phyloP scores from a whole-genome alignment of 208 protist genomes.

The Leptomonas pyrrhocoris region DNA sequence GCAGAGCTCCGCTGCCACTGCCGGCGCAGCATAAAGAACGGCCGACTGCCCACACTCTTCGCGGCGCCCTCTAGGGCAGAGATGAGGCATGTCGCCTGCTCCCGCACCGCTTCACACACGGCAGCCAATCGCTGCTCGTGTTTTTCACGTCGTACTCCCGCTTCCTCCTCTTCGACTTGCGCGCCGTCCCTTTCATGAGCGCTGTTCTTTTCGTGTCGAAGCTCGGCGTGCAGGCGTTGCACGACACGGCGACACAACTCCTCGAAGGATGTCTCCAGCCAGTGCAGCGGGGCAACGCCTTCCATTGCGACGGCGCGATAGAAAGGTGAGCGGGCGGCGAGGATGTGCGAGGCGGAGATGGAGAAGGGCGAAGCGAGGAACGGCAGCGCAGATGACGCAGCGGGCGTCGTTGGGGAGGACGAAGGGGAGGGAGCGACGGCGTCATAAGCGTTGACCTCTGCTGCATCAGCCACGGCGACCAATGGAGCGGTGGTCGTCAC shows the following conservation, averaged over 20 bases:
- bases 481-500: slow-evolving; percentile 8
- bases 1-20: slow-evolving; percentile 14
- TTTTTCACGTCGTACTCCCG: not conserved
- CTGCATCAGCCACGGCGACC: not conserved
- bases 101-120: slow-evolving; percentile 1
- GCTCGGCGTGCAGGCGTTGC: slow-evolving; percentile 2
- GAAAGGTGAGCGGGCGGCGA: not conserved
- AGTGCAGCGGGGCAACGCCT: slow-evolving; percentile 17
- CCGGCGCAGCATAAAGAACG: slow-evolving; percentile 12
- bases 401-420: too few relatives aligned
- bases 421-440: not conserved
- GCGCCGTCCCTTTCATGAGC: not conserved
- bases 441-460: not conserved
- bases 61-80: slow-evolving; percentile 18
- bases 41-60: slow-evolving; percentile 6
- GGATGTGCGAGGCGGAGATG: slow-evolving; percentile 7
- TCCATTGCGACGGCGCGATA: not conserved
- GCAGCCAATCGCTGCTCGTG: not conserved
- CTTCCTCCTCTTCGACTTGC: not conserved
- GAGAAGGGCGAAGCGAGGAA: slow-evolving; percentile 25
- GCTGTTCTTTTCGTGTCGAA: not conserved
- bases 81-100: slow-evolving; percentile 13
- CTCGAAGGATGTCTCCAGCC: slow-evolving; percentile 28
- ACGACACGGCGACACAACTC: slow-evolving; percentile 23
- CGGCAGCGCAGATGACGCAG: not conserved